Evolutionary conservation across 805 yeast species (phyloP).

Genomic region (Kuraishia cidri): DNA sequence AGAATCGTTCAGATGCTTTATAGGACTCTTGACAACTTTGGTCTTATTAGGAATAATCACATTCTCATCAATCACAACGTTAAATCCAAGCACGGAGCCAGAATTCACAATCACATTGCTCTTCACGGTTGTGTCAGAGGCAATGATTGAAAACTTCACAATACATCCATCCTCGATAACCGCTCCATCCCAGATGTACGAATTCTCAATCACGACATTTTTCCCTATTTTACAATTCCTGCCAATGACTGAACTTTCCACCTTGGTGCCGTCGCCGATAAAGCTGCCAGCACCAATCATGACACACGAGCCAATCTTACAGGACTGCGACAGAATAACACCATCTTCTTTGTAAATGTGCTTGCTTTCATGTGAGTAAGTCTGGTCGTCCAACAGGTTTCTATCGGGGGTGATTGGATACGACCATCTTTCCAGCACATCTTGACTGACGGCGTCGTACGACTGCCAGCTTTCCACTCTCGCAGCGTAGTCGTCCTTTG

Average conservation of each 20-base stretch:
- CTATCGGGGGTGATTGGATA: constrained; percentile 89
- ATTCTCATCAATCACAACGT: constrained; percentile 54
- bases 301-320: constrained; percentile 72
- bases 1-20: constrained; percentile 19
- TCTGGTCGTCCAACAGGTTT: constrained; percentile 61
- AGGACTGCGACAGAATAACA: constrained; percentile 90
- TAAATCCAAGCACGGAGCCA: constrained; percentile 76
- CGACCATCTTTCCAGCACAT: constrained; percentile 84
- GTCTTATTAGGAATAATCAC: constrained; percentile 38
- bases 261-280: constrained; percentile 66
- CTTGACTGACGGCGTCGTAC: constrained; percentile 85
- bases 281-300: constrained; percentile 72
- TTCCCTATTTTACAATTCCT: constrained; percentile 79
- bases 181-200: constrained; percentile 85
- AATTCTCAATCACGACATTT: constrained; percentile 58
- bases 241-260: constrained; percentile 75
- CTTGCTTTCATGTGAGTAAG: constrained; percentile 72
- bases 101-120: constrained; percentile 41
- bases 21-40: constrained; percentile 41
- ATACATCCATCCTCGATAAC: constrained; percentile 55
- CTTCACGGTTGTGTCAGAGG: constrained; percentile 51
- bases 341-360: constrained; percentile 86
- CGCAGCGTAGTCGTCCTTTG: constrained; percentile 78
- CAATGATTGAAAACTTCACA: constrained; percentile 62
- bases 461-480: constrained; percentile 95